Evolutionary conservation across 352 stramenopile genomes (phyloP), one percentile per base, ranked within the genome.

Genomic region (Pythium dissimile): DNA sequence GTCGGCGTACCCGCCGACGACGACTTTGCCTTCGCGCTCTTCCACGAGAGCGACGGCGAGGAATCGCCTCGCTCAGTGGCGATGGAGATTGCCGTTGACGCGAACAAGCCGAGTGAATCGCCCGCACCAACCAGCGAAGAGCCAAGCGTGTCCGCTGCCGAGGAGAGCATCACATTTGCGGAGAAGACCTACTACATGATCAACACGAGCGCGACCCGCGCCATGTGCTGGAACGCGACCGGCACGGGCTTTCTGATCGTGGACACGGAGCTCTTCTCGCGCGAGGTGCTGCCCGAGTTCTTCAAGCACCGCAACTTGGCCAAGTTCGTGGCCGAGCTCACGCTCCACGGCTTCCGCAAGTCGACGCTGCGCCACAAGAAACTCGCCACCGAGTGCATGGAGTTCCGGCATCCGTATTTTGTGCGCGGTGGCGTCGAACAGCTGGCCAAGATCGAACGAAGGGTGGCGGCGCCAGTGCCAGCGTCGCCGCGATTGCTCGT

Each of bases 301-400:
- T 84, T 82, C 54, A 85, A 85, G 63, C 76, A 86, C 59, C 46
- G 43, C 34, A 88, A 81, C 55, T 71, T 85, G 32, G 37, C 54
- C 8, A 59, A 43, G 18, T 88, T 87, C 50, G 73, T 85, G 20
- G 54, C 65, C 10, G 75, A 89, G 59, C 63, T 89, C 23, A 85
- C 86, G 49, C 80, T 85, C 24, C 69, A 88, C 49, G 71, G 74
- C 20, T 88, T 88, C 49, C 64, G 60, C 43, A 60, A 68, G 32
- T 51, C 61, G 28, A 69, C 43, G 15, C 32, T 55, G 8, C 24
- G 41, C 20, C 44, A 59, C 48, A 54, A 59, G 39, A 54, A 24
- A 8, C 16, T 21, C 31, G 48, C 21, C 30, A 55, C 70, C 1
- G 62, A 54, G 23, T 63, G 56, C 44, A 43, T 66, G 12, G 74